These are phyloP conservation scores for Hanseniaspora taiwanica DNA, from an alignment of 805 yeast species.

Conservation along the genomic window DNA sequence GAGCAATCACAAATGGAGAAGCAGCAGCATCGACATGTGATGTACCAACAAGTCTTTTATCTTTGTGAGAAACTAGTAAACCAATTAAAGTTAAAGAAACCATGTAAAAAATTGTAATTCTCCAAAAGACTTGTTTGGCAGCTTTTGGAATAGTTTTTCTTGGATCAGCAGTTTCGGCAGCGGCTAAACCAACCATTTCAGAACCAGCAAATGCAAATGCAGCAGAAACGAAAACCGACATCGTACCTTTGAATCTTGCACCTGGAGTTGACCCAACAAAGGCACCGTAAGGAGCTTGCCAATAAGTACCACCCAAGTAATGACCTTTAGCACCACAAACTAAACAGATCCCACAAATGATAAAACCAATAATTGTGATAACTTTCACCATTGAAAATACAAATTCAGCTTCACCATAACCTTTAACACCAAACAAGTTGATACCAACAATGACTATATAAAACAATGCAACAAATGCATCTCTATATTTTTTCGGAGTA, in stretches of 20 bases:
- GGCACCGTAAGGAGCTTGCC: constrained; percentile 40
- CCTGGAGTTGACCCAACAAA: constrained; percentile 33
- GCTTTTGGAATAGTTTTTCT: constrained; percentile 56
- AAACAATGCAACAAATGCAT: constrained; percentile 36
- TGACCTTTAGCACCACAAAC: constrained; percentile 34
- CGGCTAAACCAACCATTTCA: constrained; percentile 62
- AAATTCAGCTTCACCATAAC: constrained; percentile 43
- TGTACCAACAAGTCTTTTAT: constrained; percentile 34
- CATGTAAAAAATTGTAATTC: constrained; percentile 61
- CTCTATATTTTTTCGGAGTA: constrained; percentile 31
- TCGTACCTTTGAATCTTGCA: constrained; percentile 36
- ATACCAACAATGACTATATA: constrained; percentile 34
- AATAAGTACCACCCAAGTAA: constrained; percentile 37
- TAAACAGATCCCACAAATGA: constrained; percentile 40
- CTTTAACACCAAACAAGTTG: constrained; percentile 41
- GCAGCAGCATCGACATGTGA: constrained; percentile 44
- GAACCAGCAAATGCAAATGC: constrained; percentile 57
- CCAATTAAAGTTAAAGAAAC: constrained; percentile 43
- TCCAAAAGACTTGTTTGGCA: constrained; percentile 74
- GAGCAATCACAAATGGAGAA: constrained; percentile 66
- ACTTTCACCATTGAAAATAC: constrained; percentile 36
- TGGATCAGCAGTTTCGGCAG: constrained; percentile 66
- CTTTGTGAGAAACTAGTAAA: constrained; percentile 53
- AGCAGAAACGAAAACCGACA: constrained; percentile 9
- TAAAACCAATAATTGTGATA: constrained; percentile 36